phyloP scores from a whole-genome alignment of 83 land plant genomes.

The Picea engelmannii region DNA sequence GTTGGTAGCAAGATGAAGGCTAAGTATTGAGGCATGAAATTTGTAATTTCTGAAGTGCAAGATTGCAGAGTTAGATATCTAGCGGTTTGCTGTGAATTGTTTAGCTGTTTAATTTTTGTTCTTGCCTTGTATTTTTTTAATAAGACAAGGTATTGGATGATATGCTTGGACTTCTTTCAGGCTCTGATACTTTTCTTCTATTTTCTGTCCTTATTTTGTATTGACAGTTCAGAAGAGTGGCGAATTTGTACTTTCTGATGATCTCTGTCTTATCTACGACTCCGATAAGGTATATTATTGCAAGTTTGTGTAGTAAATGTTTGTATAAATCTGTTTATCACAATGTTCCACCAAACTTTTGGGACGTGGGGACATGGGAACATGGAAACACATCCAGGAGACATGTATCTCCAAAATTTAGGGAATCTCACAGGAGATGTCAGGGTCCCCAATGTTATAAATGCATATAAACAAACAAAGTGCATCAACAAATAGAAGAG shows the following conservation, averaged over 20 bases:
- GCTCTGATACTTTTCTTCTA: background rate
- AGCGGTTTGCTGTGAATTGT: background rate
- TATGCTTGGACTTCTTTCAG: background rate
- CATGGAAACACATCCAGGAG: too few species aligned
- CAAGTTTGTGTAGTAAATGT: background rate
- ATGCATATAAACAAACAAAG: too few species aligned
- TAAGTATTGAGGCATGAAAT: background rate
- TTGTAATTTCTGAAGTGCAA: background rate
- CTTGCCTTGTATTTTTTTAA: background rate
- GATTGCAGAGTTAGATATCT: background rate
- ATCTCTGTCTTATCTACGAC: slow-evolving; percentile 94
- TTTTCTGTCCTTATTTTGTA: background rate
- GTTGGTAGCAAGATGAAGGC: background rate
- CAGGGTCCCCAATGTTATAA: too few species aligned
- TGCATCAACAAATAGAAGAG: too few species aligned
- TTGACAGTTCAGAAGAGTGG: slow-evolving; percentile 99
- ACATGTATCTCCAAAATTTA: too few species aligned
- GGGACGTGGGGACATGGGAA: too few species aligned
- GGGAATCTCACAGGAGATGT: too few species aligned
- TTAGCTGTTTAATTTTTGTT: background rate
- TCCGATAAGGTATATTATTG: slow-evolving; percentile 74
- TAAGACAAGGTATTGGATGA: background rate
- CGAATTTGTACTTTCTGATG: slow-evolving; percentile 92
- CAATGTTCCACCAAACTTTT: too few species aligned
- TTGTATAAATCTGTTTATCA: background rate